Base-by-base conservation (phyloP, 202 grass and related monocot genomes). In the Bolboschoenoplectus hybrid region DNA sequence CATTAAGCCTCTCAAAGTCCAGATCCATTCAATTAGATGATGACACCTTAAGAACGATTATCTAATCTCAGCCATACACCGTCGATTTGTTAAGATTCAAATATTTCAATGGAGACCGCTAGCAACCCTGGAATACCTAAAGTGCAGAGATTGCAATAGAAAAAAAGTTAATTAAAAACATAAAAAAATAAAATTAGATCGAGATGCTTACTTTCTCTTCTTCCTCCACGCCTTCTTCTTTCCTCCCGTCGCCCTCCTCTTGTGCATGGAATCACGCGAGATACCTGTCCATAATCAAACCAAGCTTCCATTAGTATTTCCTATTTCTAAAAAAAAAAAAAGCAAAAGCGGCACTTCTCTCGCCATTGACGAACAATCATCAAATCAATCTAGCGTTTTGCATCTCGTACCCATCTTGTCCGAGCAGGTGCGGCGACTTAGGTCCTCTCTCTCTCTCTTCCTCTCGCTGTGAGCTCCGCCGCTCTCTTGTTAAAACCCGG, bases 161-260 rank as follows among this genome's bases (percentile, higher is more conserved):
- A 3, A 63, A 62, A 19, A 81, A 16, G 1, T 32, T 12, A 9
- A n/a, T 16, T 7, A 35, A 65, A 71, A 81, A 83, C 39, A 16
- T 60, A 7, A 55, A 14, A 26, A 26, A 26, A 26, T 11, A 84
- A 49, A 56, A 9, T 51, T 9, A 51, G 70, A 87, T 75, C n/a
- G 53, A 63, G n/a, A 19, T 51, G 57, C 84, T 86, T 86, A 95
- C 93, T 95, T 95, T 93, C 93, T 82, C 91, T 95, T 95, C 89
- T 95, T 95, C 87, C 93, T 88, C 93, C 93, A 95, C 1, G 93
- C 89, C 86, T 95, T 95, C 72, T 95, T 90, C 89, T 93, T 93
- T 17, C 91, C 91, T 56, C 91, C 91, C 0, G 91, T 93, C 60
- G 74, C 89, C 19, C 91, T 89, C 60, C 91, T 87, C 84, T 93